Evolutionary conservation across 495 filamentous ascomycete genomes (phyloP).

Genomic region (Haplographium delicatum): DNA sequence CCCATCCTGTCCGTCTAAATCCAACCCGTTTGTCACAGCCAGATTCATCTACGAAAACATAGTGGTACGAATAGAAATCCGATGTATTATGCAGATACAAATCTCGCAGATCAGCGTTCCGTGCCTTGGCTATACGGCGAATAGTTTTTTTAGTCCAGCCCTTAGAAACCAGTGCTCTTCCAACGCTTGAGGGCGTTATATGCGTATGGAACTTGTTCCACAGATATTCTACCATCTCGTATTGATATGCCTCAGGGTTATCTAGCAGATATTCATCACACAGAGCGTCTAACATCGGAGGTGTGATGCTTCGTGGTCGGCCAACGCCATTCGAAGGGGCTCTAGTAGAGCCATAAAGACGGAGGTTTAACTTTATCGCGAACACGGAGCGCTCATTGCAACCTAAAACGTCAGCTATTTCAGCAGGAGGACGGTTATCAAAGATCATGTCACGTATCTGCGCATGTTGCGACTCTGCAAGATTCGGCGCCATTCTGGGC

Average conservation of each 20-base stretch:
- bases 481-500: conserved; percentile 19
- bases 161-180: conserved; percentile 22
- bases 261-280: conserved; percentile 30
- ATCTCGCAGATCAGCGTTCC: conserved; percentile 32
- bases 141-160: conserved; percentile 30
- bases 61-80: conserved; percentile 27
- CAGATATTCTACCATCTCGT: conserved; percentile 34
- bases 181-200: conserved; percentile 24
- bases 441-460: conserved; percentile 19
- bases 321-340: conserved; percentile 17
- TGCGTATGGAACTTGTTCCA: conserved; percentile 29
- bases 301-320: conserved; percentile 15
- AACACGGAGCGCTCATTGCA: conserved; percentile 15
- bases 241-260: conserved; percentile 29
- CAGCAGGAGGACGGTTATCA: conserved; percentile 17
- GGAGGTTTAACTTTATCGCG: conserved; percentile 16
- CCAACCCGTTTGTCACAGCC: conserved; percentile 29
- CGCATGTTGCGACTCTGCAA: conserved; percentile 18
- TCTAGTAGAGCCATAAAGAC: conserved; percentile 13
- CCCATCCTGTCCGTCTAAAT: conserved; percentile 30
- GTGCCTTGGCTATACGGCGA: conserved; percentile 30
- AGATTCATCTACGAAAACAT: conserved; percentile 34
- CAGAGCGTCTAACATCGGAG: conserved; percentile 23
- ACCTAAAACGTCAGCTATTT: conserved; percentile 15
- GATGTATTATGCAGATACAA: conserved; percentile 29